These are phyloP conservation scores for Capronia americana DNA, from an alignment of 2,329 filamentous ascomycete genomes.

Conservation along the genomic window DNA sequence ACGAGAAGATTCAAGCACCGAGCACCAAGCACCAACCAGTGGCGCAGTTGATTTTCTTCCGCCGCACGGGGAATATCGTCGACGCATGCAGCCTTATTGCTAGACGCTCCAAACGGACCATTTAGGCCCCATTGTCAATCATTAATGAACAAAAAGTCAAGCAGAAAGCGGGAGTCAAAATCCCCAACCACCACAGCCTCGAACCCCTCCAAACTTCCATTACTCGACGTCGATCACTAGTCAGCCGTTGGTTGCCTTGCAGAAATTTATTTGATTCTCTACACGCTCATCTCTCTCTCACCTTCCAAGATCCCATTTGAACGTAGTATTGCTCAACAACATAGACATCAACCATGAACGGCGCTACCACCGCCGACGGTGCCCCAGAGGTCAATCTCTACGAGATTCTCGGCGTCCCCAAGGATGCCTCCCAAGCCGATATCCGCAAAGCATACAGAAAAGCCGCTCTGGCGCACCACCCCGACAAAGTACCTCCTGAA, in stretches of 20 bases:
- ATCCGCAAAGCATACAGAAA: slow-evolving; percentile 79
- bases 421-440: slow-evolving; percentile 45
- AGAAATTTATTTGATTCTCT: slow-evolving; percentile 7
- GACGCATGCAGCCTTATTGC: background rate
- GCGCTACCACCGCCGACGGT: slow-evolving; percentile 26
- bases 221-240: slow-evolving; percentile 11
- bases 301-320: background rate
- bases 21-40: slow-evolving; percentile 4
- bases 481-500: slow-evolving; percentile 90
- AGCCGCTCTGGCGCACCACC: slow-evolving; percentile 87
- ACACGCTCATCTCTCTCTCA: background rate
- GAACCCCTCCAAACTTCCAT: background rate
- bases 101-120: background rate
- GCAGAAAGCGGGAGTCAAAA: slow-evolving; percentile 7
- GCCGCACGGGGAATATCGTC: background rate
- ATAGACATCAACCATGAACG: slow-evolving; percentile 29
- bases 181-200: background rate
- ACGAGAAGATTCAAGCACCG: slow-evolving; percentile 30
- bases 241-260: slow-evolving; percentile 23
- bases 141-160: background rate
- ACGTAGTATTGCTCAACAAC: background rate
- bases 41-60: background rate
- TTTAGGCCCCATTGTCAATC: background rate
- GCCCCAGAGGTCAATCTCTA: slow-evolving; percentile 40
- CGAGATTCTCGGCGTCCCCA: slow-evolving; percentile 64